Conservation (phyloP, 768 basidiomycete genomes). For the Vararia minispora region DNA sequence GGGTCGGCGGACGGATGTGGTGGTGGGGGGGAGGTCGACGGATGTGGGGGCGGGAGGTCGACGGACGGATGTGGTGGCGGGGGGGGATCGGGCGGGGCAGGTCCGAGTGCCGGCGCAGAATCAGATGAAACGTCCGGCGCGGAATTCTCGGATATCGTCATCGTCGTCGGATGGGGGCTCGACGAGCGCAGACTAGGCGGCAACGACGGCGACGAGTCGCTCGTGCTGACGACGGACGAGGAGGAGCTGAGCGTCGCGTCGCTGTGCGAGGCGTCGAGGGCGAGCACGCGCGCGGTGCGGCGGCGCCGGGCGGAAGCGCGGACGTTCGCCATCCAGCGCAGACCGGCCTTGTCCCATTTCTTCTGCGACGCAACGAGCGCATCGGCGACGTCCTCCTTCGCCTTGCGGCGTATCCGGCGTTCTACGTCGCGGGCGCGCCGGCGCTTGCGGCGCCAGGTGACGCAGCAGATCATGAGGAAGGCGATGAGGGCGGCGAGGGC, state of each 20-base stretch:
- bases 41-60: neutral
- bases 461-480: slow-evolving; percentile 46
- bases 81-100: neutral
- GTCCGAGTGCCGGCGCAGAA: neutral
- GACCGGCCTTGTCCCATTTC: slow-evolving; percentile 53
- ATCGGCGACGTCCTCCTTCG: slow-evolving; percentile 20
- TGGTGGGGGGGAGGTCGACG: neutral
- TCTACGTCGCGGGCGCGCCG: slow-evolving; percentile 39
- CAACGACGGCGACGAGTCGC: slow-evolving; percentile 3
- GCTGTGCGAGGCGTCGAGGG: neutral
- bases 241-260: neutral
- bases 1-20: neutral
- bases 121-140: neutral
- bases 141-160: neutral
- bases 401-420: slow-evolving; percentile 22
- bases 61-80: slow-evolving; percentile 10
- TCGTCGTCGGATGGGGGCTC: neutral
- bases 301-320: slow-evolving; percentile 52
- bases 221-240: no score
- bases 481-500: slow-evolving; percentile 52
- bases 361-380: slow-evolving; percentile 34
- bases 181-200: neutral
- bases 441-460: slow-evolving; percentile 45
- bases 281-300: slow-evolving; percentile 20
- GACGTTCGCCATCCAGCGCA: slow-evolving; percentile 57